Base-by-base conservation (phyloP, 768 basidiomycete genomes). In the Boletus subparvulus region DNA sequence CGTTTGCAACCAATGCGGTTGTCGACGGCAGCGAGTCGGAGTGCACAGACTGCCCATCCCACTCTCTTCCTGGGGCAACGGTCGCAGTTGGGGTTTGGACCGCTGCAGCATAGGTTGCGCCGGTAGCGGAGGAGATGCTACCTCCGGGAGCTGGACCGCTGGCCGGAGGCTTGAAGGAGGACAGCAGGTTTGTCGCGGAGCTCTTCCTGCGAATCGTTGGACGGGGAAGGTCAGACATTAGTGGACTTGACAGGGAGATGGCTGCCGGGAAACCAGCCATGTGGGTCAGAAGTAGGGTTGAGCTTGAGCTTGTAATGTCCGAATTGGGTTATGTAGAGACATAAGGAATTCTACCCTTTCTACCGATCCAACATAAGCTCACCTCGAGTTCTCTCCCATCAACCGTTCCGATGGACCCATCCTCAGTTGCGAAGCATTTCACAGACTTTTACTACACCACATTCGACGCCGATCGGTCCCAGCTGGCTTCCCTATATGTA, bases 201-300 rank as follows among this genome's bases (percentile, higher is more conserved):
- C 89, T 90, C 76, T 93, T 94, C 61, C 91, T 84, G 62, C 90
- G 86, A 81, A 94, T 87, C 8, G 76, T 62, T 30, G 89, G 88
- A 52, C 84, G 83, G 1, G 70, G 54, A 32, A 54, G 30, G 28
- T 63, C 73, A 16, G 66, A 65, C 72, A 69, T 69, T 52, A 68
- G 61, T 54, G 68, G 66, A 42, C 61, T 65, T 60, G 68, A 47
- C 50, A 59, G 50, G 45, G 67, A 56, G 33, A 52, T 43, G 8
- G 60, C 35, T 19, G 59, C n/a, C 47, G 61, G 56, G 57, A 65
- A 71, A 41, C 53, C 47, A 28, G 65, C 54, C 65, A 66, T 65
- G 19, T 13, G 28, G 16, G 28, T 32, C 8, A 33, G 46, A 37
- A 58, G 52, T 17, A 39, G 49, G 3, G 33, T 36, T 6, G n/a